phyloP scores from a whole-genome alignment of 208 protist genomes.

The Acanthamoeba healyi region DNA sequence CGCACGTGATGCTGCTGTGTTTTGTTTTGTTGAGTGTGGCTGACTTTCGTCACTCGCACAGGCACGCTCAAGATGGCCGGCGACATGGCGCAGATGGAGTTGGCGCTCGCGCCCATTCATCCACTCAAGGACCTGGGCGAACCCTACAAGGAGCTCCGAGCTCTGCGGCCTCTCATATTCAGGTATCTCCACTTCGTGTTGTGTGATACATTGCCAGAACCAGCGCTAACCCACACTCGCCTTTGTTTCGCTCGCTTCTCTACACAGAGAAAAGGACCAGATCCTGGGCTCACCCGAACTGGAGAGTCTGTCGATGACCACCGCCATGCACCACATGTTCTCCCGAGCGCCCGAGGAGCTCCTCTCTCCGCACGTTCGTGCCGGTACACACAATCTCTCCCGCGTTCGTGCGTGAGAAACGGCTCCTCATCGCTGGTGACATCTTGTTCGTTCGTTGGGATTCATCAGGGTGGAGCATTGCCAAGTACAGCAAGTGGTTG shows the following conservation, averaged over 20 bases:
- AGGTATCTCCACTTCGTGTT: not conserved
- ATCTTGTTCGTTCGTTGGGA: not conserved
- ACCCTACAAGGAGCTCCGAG: conserved; percentile 63
- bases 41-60: not conserved
- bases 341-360: conserved; percentile 53
- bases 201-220: not conserved
- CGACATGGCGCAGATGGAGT: conserved; percentile 71
- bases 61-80: conserved; percentile 65
- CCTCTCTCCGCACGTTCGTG: conserved; percentile 40
- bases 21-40: not conserved
- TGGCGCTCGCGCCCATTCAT: conserved; percentile 50
- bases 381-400: not conserved
- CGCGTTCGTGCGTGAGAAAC: not conserved
- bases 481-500: conserved; percentile 76
- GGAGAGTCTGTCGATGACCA: conserved; percentile 41
- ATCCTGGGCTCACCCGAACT: conserved; percentile 61
- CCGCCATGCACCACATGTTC: conserved; percentile 67
- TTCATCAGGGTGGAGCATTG: conserved; percentile 41
- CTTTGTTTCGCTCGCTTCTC: not conserved
- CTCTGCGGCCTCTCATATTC: conserved; percentile 36
- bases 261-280: conserved; percentile 46
- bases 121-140: conserved; percentile 59
- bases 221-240: no score
- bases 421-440: no score
- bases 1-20: not conserved